A percentile compares a stretch with the other conserved stretches of the same genome.
These are phyloP conservation scores for Aspergillus mulundensis DNA, from an alignment of 495 filamentous ascomycete species.

Conservation along the genomic window DNA sequence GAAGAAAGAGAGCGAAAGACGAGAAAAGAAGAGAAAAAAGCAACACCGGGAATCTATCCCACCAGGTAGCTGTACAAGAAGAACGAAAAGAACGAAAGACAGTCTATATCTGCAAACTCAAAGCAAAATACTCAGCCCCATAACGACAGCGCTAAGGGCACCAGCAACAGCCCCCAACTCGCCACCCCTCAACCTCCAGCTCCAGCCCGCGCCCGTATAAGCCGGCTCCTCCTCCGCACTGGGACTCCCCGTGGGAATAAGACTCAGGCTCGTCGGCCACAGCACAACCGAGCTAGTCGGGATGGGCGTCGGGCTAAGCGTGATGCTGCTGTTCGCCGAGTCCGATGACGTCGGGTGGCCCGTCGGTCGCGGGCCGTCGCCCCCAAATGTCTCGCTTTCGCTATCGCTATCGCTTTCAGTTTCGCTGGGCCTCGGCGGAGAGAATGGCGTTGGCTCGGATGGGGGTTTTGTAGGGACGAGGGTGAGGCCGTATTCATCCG, in stretches of 20 bases:
- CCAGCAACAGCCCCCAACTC: background rate
- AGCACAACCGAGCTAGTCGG: background rate
- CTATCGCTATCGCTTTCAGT: background rate
- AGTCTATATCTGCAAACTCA: background rate
- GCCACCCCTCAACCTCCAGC: background rate
- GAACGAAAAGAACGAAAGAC: background rate
- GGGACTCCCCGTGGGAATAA: background rate
- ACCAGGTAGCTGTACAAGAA: background rate
- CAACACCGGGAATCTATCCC: background rate
- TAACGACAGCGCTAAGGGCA: background rate
- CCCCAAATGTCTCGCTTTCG: background rate
- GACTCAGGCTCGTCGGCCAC: background rate
- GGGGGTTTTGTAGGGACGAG: background rate
- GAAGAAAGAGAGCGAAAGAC: background rate
- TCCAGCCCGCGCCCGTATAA: background rate
- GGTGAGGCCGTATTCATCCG: constrained; percentile 8
- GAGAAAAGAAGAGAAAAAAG: background rate
- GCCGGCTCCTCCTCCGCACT: background rate
- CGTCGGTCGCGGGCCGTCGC: background rate
- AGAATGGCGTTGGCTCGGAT: background rate
- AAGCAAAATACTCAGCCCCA: background rate
- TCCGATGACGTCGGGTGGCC: background rate
- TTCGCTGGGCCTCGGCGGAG: background rate
- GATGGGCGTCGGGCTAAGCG: constrained; percentile 8
- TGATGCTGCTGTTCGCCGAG: constrained; percentile 13